Conservation (phyloP, 495 filamentous ascomycete species). For the Poronia punctata region DNA sequence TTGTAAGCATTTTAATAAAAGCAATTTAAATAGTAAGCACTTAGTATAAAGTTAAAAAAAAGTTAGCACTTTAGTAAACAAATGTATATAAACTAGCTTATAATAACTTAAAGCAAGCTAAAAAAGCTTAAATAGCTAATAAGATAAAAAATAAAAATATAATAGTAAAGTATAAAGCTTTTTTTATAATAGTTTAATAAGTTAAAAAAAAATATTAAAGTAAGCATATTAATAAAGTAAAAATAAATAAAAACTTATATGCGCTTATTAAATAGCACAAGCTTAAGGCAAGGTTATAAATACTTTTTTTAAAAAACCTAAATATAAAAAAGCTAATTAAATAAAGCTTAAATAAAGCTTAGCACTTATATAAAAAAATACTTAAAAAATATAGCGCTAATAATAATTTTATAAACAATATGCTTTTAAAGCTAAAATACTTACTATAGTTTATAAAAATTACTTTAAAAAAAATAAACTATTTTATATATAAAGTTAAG, state of each 20-base stretch:
- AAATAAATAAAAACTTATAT: not conserved
- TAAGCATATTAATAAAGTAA: not conserved
- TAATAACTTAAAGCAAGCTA: not conserved
- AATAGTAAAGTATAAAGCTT: not conserved
- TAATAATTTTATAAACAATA: not conserved
- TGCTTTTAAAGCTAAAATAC: not conserved
- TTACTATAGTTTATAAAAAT: not conserved
- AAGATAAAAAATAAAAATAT: not conserved
- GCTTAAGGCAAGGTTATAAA: not conserved
- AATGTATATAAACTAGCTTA: not conserved
- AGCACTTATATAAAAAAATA: constrained; percentile 2
- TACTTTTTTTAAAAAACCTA: not conserved
- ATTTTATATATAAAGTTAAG: constrained; percentile 1
- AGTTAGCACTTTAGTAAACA: not conserved
- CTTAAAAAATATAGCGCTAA: not conserved
- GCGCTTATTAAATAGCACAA: not conserved
- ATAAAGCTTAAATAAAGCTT: not conserved
- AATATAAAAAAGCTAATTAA: not conserved
- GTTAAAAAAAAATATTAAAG: not conserved
- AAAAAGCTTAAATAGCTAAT: not conserved
- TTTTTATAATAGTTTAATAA: not conserved
- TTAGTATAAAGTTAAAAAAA: not conserved
- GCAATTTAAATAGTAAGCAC: not conserved
- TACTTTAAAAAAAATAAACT: not conserved
- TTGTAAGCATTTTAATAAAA: not conserved